Conservation (phyloP, 2,329 filamentous ascomycete species). For the Xylaria sp. region DNA sequence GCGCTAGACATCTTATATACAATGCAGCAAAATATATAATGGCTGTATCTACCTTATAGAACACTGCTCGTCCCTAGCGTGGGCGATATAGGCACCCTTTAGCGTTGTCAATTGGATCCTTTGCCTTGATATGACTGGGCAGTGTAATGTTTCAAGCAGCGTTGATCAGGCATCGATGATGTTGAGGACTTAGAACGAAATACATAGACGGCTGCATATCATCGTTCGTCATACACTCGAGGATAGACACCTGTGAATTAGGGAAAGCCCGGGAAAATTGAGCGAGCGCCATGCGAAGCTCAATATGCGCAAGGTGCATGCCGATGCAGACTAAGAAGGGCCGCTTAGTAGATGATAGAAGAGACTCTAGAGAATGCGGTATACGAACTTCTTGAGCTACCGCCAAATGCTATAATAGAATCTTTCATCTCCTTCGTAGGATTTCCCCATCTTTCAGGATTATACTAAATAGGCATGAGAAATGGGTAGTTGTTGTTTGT, state of each 20-base stretch:
- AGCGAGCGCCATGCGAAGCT: constrained; percentile 62
- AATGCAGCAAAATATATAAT: too few relatives aligned
- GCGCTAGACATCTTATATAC: too few relatives aligned
- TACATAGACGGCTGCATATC: constrained; percentile 52
- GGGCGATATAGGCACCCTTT: too few relatives aligned
- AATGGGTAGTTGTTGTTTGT: background rate
- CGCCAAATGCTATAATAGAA: constrained; percentile 63
- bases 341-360: constrained; percentile 3
- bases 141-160: constrained; percentile 15
- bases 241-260: constrained; percentile 47
- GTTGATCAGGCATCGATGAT: constrained; percentile 50
- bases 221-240: constrained; percentile 51
- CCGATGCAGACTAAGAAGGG: constrained; percentile 62
- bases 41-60: too few relatives aligned
- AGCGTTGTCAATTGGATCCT: too few relatives aligned
- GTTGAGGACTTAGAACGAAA: constrained; percentile 51
- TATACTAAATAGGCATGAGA: constrained; percentile 24
- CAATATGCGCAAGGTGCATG: constrained; percentile 66
- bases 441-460: constrained; percentile 54
- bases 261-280: constrained; percentile 63
- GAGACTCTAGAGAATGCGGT: background rate
- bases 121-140: too few relatives aligned
- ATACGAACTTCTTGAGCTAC: constrained; percentile 57
- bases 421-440: constrained; percentile 56
- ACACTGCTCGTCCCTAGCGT: too few relatives aligned